Evolutionary conservation across 2,329 filamentous ascomycete genomes (phyloP).

Genomic region (Endoconidiophora laricicola): DNA sequence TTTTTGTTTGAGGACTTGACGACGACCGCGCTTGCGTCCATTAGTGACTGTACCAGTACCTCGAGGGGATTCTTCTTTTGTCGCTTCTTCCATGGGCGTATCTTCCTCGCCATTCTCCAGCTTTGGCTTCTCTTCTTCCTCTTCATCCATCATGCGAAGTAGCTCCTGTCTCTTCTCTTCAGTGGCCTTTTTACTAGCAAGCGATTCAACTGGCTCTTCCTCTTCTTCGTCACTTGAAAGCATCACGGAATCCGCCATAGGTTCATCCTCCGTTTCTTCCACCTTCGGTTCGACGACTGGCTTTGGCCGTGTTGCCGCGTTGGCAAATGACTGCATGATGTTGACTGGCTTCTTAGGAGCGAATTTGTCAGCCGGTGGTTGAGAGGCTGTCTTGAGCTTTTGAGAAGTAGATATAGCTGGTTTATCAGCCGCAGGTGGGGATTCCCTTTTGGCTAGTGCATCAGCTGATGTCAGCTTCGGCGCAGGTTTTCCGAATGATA

Average conservation of each 20-base stretch:
- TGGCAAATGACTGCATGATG: constrained; percentile 69
- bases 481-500: constrained; percentile 2
- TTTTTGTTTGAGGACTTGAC: constrained; percentile 75
- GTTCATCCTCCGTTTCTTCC: neutral
- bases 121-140: constrained; percentile 41
- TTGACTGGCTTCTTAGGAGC: constrained; percentile 26
- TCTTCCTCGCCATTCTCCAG: constrained; percentile 20
- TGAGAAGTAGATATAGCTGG: neutral
- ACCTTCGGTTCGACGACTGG: constrained; percentile 14
- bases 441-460: neutral
- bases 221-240: constrained; percentile 26
- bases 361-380: constrained; percentile 15
- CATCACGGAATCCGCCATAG: constrained; percentile 19
- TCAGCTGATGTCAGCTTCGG: neutral
- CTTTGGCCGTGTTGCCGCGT: constrained; percentile 36
- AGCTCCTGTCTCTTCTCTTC: constrained; percentile 23
- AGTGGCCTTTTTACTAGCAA: constrained; percentile 16
- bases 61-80: constrained; percentile 27
- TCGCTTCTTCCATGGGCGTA: constrained; percentile 25
- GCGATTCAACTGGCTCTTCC: constrained; percentile 17
- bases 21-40: constrained; percentile 57
- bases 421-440: neutral
- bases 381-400: neutral
- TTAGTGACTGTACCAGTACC: constrained; percentile 34
- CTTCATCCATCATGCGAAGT: constrained; percentile 23